phyloP scores from a whole-genome alignment of 1,139 yeast genomes.

The Suhomyces anneliseae region DNA sequence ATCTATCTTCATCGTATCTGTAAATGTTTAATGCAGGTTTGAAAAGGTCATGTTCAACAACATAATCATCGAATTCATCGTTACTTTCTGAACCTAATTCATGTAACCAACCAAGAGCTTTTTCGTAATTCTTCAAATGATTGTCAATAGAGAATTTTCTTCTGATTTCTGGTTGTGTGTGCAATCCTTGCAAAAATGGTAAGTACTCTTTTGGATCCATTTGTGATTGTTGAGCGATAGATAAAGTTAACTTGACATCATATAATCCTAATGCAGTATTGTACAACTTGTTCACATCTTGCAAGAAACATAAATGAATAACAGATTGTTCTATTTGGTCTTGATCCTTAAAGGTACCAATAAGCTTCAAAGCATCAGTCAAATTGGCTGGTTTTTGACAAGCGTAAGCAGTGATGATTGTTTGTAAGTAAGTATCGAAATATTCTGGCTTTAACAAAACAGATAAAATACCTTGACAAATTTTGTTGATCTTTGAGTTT shows the following conservation, averaged over 20 bases:
- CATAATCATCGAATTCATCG: constrained; percentile 67
- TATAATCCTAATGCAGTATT: constrained; percentile 79
- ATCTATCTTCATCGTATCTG: constrained; percentile 57
- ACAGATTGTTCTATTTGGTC: constrained; percentile 63
- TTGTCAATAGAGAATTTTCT: constrained; percentile 80
- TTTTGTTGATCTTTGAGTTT: constrained; percentile 67
- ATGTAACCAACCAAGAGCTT: constrained; percentile 68
- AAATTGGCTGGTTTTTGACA: constrained; percentile 88
- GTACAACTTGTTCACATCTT: constrained; percentile 83
- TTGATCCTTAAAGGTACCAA: constrained; percentile 47
- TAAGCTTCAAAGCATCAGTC: constrained; percentile 66
- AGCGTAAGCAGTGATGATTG: constrained; percentile 87
- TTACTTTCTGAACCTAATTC: constrained; percentile 50
- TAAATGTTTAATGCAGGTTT: constrained; percentile 64
- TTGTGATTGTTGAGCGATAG: constrained; percentile 93
- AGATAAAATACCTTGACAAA: constrained; percentile 69
- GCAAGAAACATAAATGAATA: constrained; percentile 84
- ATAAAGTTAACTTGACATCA: constrained; percentile 75
- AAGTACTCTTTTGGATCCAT: constrained; percentile 97
- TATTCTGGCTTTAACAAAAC: constrained; percentile 56
- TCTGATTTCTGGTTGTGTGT: constrained; percentile 64
- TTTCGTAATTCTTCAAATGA: constrained; percentile 61
- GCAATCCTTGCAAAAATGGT: constrained; percentile 83
- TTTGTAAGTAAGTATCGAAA: constrained; percentile 63
- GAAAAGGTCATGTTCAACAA: constrained; percentile 72